These are phyloP conservation scores for Neurospora sp. DNA, from an alignment of 495 filamentous ascomycete species.

Conservation along the genomic window DNA sequence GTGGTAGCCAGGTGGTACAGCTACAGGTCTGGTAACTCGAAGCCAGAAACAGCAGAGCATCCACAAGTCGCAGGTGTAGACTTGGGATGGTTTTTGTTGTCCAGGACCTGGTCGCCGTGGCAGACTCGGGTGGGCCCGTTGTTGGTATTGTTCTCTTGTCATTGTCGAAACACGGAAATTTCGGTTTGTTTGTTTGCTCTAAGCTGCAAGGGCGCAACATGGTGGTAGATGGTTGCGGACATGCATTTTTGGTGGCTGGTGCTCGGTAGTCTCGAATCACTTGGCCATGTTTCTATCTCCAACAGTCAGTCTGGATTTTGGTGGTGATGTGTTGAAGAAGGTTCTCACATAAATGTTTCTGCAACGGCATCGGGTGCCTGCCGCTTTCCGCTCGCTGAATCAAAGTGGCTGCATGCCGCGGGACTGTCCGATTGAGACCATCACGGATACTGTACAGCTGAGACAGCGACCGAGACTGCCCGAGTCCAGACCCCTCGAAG, in stretches of 20 bases:
- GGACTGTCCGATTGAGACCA: background rate
- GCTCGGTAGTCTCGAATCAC: background rate
- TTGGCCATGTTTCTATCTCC: background rate
- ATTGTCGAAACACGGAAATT: background rate
- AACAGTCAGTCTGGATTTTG: background rate
- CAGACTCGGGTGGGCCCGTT: background rate
- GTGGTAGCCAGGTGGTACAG: background rate
- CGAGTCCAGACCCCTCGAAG: background rate
- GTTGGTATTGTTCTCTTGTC: background rate
- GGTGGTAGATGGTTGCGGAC: background rate
- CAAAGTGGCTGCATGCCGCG: background rate
- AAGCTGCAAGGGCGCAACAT: background rate
- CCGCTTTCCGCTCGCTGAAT: background rate
- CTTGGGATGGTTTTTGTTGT: background rate
- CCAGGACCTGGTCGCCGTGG: background rate
- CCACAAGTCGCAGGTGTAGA: background rate
- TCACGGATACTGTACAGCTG: background rate
- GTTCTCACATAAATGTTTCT: background rate
- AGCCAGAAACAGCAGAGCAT: background rate
- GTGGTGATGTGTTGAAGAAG: background rate
- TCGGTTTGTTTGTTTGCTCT: background rate
- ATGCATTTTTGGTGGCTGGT: background rate
- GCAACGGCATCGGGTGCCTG: background rate
- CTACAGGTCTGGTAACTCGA: background rate
- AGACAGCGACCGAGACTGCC: background rate